Evolutionary conservation across 164 flowering plant species (phyloP), one percentile per base, ranked within the genome.

Genomic region (Magnolia changhungtana): DNA sequence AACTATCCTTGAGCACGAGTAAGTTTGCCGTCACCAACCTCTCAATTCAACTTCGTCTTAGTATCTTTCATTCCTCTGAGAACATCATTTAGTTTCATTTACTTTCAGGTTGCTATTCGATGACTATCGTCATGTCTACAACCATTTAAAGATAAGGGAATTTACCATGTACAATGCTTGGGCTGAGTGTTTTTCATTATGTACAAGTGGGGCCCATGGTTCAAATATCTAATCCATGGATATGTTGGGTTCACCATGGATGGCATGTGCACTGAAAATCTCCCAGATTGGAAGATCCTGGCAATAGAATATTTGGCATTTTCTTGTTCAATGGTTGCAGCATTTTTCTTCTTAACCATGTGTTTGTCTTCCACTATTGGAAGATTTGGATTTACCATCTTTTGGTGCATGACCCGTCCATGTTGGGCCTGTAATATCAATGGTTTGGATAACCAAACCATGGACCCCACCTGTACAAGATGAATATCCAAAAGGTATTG

Each of bases 1-100:
- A 82, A 88, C 93, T 69, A 96, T 96, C 69, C 86, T 94, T 65
- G 98, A 91, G 71, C 99, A 96, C 79, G 98, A 96, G 99, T 96
- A 89, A 79, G 92, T 75, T 37, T 69, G 14, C 76, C 16, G 24
- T 20, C 14, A 20, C 50, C 52, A 68, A 10, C 14, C 71, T 9
- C 4, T 68, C 31, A 68, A 31, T 29, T 19, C 21, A 68, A 68
- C 3, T 68, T 29, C 5, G 8, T 64, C 21, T 16, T 4, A 64
- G 24, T 9, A 29, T 68, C 71, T 64, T 64, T 64, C 10, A 11
- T 64, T 21, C 19, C 10, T 64, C 27, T 20, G 23, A 64, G 21
- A 64, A 20, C 19, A 8, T 21, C 27, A 21, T n/a, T 64, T 20
- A 64, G 4, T n/a, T 21, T 64, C 67, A n/a, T 50, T 8, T 64